Percentiles rank a stretch among this genome's conserved stretches.
Evolutionary conservation across 2,329 filamentous ascomycete species (phyloP).

Genomic region (Phoma sp.): DNA sequence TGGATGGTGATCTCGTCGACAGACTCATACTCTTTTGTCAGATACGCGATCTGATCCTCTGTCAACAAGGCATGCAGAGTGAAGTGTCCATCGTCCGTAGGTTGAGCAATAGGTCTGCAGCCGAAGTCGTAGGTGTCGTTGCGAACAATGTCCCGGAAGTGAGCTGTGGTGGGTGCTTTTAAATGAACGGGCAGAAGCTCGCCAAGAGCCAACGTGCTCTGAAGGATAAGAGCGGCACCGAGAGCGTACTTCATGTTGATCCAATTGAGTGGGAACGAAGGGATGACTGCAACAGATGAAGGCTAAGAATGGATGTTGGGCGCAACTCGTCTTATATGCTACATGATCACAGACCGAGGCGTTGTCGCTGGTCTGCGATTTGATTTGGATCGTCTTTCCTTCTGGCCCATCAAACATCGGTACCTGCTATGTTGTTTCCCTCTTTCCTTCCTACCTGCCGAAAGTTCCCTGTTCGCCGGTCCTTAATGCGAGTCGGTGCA

Average conservation of each 20-base stretch:
- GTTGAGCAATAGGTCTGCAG: constrained; percentile 40
- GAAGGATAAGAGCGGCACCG: constrained; percentile 34
- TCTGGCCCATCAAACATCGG: constrained; percentile 6
- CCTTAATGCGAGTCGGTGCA: constrained; percentile 7
- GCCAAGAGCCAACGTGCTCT: constrained; percentile 36
- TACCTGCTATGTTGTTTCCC: constrained; percentile 5
- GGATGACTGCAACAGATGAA: neutral
- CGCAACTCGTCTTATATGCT: constrained; percentile 2
- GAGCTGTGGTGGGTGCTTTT: constrained; percentile 36
- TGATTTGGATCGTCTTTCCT: constrained; percentile 6
- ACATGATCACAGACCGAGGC: neutral
- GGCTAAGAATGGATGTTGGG: neutral
- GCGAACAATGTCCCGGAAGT: constrained; percentile 42
- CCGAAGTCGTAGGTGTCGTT: constrained; percentile 46
- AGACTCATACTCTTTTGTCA: constrained; percentile 35
- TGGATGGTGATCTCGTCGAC: constrained; percentile 32
- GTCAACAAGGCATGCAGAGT: constrained; percentile 42
- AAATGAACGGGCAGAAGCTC: constrained; percentile 40
- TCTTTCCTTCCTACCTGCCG: constrained; percentile 16
- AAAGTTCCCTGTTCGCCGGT: constrained; percentile 17
- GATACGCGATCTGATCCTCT: constrained; percentile 40
- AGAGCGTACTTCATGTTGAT: constrained; percentile 41
- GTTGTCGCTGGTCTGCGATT: neutral
- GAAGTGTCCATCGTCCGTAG: constrained; percentile 38
- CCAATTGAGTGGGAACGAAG: neutral